Evolutionary conservation across 495 filamentous ascomycete genomes (phyloP), one percentile per base, ranked within the genome.

Genomic region (Terfezia boudieri): DNA sequence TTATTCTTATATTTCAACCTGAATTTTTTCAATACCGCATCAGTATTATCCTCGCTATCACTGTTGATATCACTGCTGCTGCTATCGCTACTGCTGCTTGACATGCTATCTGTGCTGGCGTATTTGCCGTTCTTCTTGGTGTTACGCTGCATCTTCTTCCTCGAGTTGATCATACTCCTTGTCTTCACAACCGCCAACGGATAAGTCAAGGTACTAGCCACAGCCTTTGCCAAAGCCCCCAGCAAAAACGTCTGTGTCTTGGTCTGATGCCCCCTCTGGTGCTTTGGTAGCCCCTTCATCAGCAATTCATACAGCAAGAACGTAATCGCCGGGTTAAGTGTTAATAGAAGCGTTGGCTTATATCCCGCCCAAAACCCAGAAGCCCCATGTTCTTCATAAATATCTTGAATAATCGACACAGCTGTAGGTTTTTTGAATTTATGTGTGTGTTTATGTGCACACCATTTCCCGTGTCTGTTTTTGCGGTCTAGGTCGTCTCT

Each of bases 341-440:
- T 88, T 36, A 95, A 66, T 51, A 93, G 72, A 52, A 90, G 66
- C 32, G 75, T 77, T 0, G 86, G 86, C 11, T 82, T 82, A 67
- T 94, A 94, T 3, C 89, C 89, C 0, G 86, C 83, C 88, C 89
- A 94, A 59, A 94, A 83, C 0, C 87, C 87, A 20, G 64, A 60
- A 8, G 89, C 52, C 0, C 87, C 89, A 60, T 83, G 82, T 62
- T 90, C 84, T 1, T 67, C 55, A 10, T 69, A 67, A 51, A 94
- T 89, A 38, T 75, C 70, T 2, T 68, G 65, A 16, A 80, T 73
- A 48, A 85, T 85, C 0, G 64, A 58, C 12, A 66, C 60, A 14
- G 41, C 4, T 14, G 14, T 46, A 20, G 41, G 41, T 20, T 46
- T 46, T 20, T 46, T 46, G 14, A 46, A 20, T 20, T 46, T 46